Conservation (phyloP, 2,329 filamentous ascomycete genomes). For the Pseudogymnoascus sp. region DNA sequence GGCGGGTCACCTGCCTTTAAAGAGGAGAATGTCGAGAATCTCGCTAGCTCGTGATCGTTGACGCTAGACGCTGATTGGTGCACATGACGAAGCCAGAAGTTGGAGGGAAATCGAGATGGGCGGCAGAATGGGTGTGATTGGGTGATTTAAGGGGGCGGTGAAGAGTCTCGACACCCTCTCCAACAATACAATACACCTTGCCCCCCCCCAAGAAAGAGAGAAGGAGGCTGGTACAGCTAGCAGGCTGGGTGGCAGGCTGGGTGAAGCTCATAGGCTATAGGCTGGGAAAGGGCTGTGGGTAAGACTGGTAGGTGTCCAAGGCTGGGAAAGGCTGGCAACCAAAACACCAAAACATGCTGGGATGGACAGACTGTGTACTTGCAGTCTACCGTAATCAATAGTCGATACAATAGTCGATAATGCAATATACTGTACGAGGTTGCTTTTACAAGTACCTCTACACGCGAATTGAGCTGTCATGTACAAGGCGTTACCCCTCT, state of each 20-base stretch:
- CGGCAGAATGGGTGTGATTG: background rate
- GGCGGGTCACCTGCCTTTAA: conserved; percentile 7
- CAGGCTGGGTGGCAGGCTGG: background rate
- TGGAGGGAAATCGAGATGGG: background rate
- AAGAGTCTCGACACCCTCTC: background rate
- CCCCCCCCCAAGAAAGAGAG: background rate
- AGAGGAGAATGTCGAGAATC: conserved; percentile 5
- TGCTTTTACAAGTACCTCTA: background rate
- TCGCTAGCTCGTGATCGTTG: conserved; percentile 6
- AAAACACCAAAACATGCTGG: background rate
- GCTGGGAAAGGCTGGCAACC: background rate
- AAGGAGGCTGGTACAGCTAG: background rate
- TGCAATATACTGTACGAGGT: background rate
- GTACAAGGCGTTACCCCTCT: background rate
- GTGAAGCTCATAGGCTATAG: too few relatives aligned
- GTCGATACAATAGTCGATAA: background rate
- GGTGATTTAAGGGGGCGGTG: background rate
- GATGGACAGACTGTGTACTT: background rate
- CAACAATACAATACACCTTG: background rate
- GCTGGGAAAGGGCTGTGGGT: background rate
- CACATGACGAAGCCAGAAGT: conserved; percentile 2
- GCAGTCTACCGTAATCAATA: background rate
- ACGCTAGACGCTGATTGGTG: conserved; percentile 3
- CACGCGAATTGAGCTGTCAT: background rate
- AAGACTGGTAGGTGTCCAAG: background rate